A percentile compares a stretch with the other conserved stretches of the same genome.
phyloP scores from a whole-genome alignment of 1,139 yeast species.

The Lodderomyces margitis region DNA sequence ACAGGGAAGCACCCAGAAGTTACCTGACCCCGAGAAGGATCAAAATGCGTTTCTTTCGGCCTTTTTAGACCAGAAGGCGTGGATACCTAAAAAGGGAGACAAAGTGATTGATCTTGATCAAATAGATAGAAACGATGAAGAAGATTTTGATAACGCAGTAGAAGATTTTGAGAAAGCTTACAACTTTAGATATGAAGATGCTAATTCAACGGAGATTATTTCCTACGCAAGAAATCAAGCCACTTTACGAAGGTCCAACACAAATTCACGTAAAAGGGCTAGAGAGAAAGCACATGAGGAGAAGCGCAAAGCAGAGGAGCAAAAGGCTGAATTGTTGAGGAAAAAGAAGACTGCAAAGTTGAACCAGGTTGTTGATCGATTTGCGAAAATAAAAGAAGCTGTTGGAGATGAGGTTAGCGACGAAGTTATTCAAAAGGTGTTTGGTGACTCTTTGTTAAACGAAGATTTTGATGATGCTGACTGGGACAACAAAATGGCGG shows the following conservation, averaged over 20 bases:
- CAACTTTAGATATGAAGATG: conserved; percentile 93
- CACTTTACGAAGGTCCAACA: conserved; percentile 78
- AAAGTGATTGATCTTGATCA: conserved; percentile 55
- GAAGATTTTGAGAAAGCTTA: conserved; percentile 90
- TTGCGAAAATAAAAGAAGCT: conserved; percentile 74
- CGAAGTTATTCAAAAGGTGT: conserved; percentile 58
- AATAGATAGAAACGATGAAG: conserved; percentile 67
- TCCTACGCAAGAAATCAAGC: conserved; percentile 97
- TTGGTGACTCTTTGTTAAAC: conserved; percentile 72
- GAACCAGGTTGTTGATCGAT: conserved; percentile 72
- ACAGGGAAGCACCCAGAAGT: conserved; percentile 14
- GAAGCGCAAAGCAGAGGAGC: conserved; percentile 49
- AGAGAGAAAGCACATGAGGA: conserved; percentile 69
- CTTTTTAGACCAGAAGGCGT: conserved; percentile 74
- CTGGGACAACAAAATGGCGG: conserved; percentile 88
- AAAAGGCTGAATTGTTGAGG: conserved; percentile 60
- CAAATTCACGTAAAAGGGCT: conserved; percentile 74
- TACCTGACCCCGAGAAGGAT: conserved; percentile 71
- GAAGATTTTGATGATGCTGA: conserved; percentile 89
- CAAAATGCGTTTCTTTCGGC: conserved; percentile 69
- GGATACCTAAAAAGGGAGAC: conserved; percentile 73
- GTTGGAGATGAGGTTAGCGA: conserved; percentile 76
- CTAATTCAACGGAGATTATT: conserved; percentile 84
- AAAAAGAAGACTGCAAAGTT: conserved; percentile 75
- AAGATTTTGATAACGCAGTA: conserved; percentile 87